These are phyloP conservation scores for Filobasidium uniguttulatum DNA, from an alignment of 1,284 basidiomycete species.

Conservation along the genomic window DNA sequence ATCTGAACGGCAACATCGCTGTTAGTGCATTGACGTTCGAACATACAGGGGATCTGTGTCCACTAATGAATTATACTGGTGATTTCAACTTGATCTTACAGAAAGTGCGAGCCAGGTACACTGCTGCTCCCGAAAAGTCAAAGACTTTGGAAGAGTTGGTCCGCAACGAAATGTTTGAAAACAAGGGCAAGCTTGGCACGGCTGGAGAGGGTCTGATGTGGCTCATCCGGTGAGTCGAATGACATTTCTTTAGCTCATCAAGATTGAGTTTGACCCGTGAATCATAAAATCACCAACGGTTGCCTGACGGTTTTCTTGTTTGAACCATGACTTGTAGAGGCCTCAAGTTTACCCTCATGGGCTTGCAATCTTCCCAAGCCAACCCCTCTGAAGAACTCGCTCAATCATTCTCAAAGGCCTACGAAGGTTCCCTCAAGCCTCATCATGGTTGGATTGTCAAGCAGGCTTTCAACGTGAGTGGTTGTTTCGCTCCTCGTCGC, in stretches of 20 bases:
- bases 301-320: too few species aligned
- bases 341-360: conserved; percentile 78
- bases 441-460: conserved; percentile 81
- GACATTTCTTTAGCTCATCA: neutral
- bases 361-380: conserved; percentile 57
- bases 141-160: conserved; percentile 74
- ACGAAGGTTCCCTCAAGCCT: conserved; percentile 67
- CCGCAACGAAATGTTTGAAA: conserved; percentile 69
- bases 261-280: neutral
- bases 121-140: conserved; percentile 51
- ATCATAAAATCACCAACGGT: too few species aligned
- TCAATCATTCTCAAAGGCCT: conserved; percentile 65
- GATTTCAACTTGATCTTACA: conserved; percentile 33
- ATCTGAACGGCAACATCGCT: conserved; percentile 83
- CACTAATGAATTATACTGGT: conserved; percentile 3
- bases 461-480: conserved; percentile 65
- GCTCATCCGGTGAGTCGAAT: conserved; percentile 56
- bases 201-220: conserved; percentile 89
- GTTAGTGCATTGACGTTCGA: conserved; percentile 45
- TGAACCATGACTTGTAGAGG: conserved; percentile 55
- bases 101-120: conserved; percentile 79
- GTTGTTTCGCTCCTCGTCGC: neutral
- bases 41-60: neutral
- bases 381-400: conserved; percentile 59
- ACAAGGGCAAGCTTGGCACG: conserved; percentile 47